A percentile compares a stretch with the other conserved stretches of the same genome.
Conservation (phyloP, 1,284 basidiomycete species). For the Hemileia vastatrix region DNA sequence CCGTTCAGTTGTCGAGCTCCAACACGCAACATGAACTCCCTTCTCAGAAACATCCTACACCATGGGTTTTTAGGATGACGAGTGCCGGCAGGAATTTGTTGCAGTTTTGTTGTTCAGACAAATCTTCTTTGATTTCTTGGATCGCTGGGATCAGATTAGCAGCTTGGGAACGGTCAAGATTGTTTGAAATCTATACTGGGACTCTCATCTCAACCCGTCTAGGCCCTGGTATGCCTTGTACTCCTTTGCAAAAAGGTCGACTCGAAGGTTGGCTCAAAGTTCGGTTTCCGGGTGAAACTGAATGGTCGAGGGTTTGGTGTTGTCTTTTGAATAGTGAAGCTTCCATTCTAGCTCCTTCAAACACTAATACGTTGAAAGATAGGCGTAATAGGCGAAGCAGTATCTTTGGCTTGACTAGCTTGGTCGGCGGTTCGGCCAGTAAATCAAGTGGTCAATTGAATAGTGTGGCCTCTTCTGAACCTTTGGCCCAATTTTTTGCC, state of each 20-base stretch:
- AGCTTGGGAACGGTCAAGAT: slow-evolving; percentile 86
- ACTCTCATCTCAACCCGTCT: slow-evolving; percentile 54
- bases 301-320: slow-evolving; percentile 90
- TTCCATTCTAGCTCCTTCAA: no score
- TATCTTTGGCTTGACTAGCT: slow-evolving; percentile 8
- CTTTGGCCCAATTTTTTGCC: background rate
- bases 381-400: slow-evolving; percentile 1
- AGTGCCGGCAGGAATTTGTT: slow-evolving; percentile 36
- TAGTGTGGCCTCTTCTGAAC: slow-evolving; percentile 25
- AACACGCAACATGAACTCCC: background rate
- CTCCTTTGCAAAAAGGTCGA: slow-evolving; percentile 51
- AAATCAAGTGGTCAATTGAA: slow-evolving; percentile 25
- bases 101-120: slow-evolving; percentile 36
- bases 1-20: no score
- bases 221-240: background rate
- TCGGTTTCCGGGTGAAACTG: slow-evolving; percentile 83
- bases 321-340: slow-evolving; percentile 45
- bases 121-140: slow-evolving; percentile 51
- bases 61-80: slow-evolving; percentile 26
- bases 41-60: slow-evolving; percentile 7
- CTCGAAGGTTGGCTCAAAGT: slow-evolving; percentile 90
- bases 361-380: background rate
- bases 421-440: slow-evolving; percentile 2
- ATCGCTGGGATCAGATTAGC: slow-evolving; percentile 79
- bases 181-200: slow-evolving; percentile 96